Evolutionary conservation across 495 filamentous ascomycete species (phyloP).

Genomic region (Massariosphaeria phaeospora): DNA sequence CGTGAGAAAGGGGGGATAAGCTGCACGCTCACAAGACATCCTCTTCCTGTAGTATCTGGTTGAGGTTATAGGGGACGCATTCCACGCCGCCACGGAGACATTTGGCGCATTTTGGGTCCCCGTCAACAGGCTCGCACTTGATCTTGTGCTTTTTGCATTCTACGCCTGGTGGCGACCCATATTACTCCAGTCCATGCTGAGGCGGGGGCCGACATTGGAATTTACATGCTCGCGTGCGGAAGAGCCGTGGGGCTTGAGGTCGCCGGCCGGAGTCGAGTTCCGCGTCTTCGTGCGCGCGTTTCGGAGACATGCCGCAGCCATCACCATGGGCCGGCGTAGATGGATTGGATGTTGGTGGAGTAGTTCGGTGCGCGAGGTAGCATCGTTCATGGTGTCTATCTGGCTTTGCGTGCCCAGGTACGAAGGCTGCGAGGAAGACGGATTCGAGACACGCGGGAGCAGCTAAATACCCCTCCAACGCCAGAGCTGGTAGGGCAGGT

Average conservation of each 20-base stretch:
- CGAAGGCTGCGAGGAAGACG: too few relatives aligned
- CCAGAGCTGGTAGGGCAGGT: too few relatives aligned
- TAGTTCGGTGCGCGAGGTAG: too few relatives aligned
- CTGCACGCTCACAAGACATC: conserved; percentile 2
- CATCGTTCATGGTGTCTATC: too few relatives aligned
- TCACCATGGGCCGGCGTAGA: too few relatives aligned
- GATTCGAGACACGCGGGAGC: too few relatives aligned
- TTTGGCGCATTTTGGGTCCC: conserved; percentile 6
- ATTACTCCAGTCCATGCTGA: neutral
- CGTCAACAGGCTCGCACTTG: neutral
- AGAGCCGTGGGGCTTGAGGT: neutral
- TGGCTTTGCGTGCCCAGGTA: too few relatives aligned
- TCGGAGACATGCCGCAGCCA: neutral
- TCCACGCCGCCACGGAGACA: conserved; percentile 4
- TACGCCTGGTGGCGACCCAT: neutral
- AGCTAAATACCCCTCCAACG: too few relatives aligned
- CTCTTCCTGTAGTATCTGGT: conserved; percentile 3
- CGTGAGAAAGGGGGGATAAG: neutral
- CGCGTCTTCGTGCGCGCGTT: neutral
- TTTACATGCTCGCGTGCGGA: neutral
- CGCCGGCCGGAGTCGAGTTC: neutral
- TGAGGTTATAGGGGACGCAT: conserved; percentile 1
- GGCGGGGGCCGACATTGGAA: neutral
- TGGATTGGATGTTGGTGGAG: too few relatives aligned
- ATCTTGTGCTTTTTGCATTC: conserved; percentile 15